A percentile compares a stretch with the other conserved stretches of the same genome.
Conservation (phyloP, 1,139 yeast species). For the Yamadazyma blattariae region DNA sequence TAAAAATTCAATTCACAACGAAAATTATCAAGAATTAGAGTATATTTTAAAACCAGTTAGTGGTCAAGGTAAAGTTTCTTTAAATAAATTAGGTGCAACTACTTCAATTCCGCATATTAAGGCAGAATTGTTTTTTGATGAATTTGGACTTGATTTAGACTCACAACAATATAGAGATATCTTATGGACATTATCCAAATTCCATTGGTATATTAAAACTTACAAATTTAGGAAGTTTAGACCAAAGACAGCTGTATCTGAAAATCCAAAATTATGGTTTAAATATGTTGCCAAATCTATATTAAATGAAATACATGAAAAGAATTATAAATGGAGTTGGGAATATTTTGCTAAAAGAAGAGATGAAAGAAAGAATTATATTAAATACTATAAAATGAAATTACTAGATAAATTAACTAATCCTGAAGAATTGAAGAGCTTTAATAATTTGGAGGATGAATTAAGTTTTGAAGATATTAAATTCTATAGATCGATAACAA, state of each 20-base stretch:
- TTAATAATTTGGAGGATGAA: constrained; percentile 55
- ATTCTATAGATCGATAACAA: constrained; percentile 80
- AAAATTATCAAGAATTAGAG: constrained; percentile 20
- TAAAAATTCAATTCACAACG: constrained; percentile 20
- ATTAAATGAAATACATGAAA: constrained; percentile 75
- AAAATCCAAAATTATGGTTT: constrained; percentile 82
- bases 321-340: constrained; percentile 87
- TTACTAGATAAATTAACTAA: constrained; percentile 35
- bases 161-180: constrained; percentile 82
- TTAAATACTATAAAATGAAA: constrained; percentile 60
- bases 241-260: constrained; percentile 58
- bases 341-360: constrained; percentile 68
- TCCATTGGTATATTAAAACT: constrained; percentile 76
- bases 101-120: constrained; percentile 69
- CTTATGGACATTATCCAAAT: constrained; percentile 76
- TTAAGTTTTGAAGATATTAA: constrained; percentile 77
- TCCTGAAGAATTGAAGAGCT: constrained; percentile 36
- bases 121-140: constrained; percentile 78
- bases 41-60: constrained; percentile 83
- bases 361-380: constrained; percentile 67
- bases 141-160: constrained; percentile 81
- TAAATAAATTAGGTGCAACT: constrained; percentile 76
- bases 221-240: constrained; percentile 69
- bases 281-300: constrained; percentile 74
- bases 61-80: constrained; percentile 79